phyloP scores from a whole-genome alignment of 768 basidiomycete genomes.

The Pleurotus tuber-regium region DNA sequence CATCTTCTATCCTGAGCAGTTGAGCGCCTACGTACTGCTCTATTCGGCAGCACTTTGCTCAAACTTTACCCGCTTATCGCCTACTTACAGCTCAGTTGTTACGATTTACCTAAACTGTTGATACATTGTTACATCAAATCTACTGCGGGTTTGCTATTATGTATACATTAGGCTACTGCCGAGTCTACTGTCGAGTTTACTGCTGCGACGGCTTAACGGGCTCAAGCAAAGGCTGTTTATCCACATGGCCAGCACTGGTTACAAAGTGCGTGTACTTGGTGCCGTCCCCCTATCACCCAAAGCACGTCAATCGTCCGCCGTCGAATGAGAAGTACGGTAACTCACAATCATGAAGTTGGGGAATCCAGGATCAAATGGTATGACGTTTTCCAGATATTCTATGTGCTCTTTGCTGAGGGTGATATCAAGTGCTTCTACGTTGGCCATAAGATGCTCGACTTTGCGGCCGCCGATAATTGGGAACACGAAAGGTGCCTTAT shows the following conservation, averaged over 20 bases:
- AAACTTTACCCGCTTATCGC: too few relatives aligned
- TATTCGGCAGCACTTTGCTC: too few relatives aligned
- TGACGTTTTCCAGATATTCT: constrained; percentile 34
- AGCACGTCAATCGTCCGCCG: too few relatives aligned
- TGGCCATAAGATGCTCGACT: constrained; percentile 45
- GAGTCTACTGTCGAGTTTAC: too few relatives aligned
- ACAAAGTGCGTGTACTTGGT: not conserved
- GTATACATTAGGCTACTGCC: too few relatives aligned
- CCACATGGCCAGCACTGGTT: not conserved
- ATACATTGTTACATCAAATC: too few relatives aligned
- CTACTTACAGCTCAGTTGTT: too few relatives aligned
- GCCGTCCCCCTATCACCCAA: constrained; percentile 28
- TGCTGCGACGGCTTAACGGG: not conserved
- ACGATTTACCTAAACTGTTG: too few relatives aligned
- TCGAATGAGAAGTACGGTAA: too few relatives aligned
- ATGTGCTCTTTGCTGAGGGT: constrained; percentile 41
- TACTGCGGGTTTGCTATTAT: too few relatives aligned
- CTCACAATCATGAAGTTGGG: constrained; percentile 29
- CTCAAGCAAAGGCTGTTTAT: not conserved
- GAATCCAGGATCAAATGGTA: constrained; percentile 46
- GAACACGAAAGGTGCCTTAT: constrained; percentile 51
- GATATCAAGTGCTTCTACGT: constrained; percentile 47
- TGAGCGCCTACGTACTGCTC: too few relatives aligned
- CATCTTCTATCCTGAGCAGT: too few relatives aligned
- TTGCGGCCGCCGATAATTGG: constrained; percentile 49